Conservation (phyloP, 2,329 filamentous ascomycete species). For the Ophiosphaerella korrae region DNA sequence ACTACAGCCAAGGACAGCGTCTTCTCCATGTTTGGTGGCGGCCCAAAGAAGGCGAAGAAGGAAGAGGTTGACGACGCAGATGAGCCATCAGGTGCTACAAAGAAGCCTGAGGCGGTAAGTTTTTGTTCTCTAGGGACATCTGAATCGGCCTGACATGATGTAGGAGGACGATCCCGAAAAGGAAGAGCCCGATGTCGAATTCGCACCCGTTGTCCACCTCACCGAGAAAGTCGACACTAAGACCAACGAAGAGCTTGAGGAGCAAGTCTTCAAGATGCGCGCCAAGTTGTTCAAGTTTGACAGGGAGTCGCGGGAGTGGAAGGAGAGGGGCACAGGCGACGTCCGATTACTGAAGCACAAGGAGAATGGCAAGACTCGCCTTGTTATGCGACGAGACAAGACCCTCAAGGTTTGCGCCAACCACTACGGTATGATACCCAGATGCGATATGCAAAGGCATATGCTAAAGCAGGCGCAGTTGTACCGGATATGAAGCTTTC, state of each 20-base stretch:
- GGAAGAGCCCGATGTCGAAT: slow-evolving; percentile 92
- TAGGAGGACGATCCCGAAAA: slow-evolving; percentile 80
- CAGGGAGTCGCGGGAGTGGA: slow-evolving; percentile 91
- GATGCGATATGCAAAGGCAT: slow-evolving; percentile 5
- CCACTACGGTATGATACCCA: slow-evolving; percentile 81
- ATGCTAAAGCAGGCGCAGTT: slow-evolving; percentile 60
- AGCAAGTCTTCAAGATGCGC: slow-evolving; percentile 99
- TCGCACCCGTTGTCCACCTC: slow-evolving; percentile 93
- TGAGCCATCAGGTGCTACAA: slow-evolving; percentile 84
- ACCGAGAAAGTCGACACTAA: slow-evolving; percentile 97
- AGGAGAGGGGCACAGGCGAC: slow-evolving; percentile 97
- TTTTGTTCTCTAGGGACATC: neutral
- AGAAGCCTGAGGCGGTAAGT: slow-evolving; percentile 58
- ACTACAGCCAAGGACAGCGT: slow-evolving; percentile 63
- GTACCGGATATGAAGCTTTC: slow-evolving; percentile 99
- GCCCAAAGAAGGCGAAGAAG: slow-evolving; percentile 93
- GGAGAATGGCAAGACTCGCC: slow-evolving; percentile 95
- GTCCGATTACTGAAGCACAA: slow-evolving; percentile 97
- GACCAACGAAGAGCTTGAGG: slow-evolving; percentile 98
- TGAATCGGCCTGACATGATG: slow-evolving; percentile 14
- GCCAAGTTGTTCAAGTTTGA: slow-evolving; percentile 99
- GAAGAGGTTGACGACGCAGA: slow-evolving; percentile 72
- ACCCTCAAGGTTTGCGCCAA: slow-evolving; percentile 99
- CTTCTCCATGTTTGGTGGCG: slow-evolving; percentile 99
- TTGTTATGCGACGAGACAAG: slow-evolving; percentile 99